Evolutionary conservation across 805 yeast species (phyloP).

Genomic region (Wickerhamiella brachini): DNA sequence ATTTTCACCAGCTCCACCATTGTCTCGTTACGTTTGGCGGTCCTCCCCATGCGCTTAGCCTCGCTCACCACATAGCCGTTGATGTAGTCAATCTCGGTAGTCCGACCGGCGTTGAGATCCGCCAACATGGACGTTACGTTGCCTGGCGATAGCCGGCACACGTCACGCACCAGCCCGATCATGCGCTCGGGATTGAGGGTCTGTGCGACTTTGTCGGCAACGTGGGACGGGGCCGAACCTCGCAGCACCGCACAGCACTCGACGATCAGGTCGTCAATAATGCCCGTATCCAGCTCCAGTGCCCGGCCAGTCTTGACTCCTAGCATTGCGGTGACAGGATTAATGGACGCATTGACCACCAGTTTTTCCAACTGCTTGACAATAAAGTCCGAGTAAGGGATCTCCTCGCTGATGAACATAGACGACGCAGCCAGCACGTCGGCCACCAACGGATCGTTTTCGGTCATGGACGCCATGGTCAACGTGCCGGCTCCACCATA

Average conservation of each 20-base stretch:
- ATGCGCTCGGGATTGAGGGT: conserved; percentile 22
- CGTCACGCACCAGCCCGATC: conserved; percentile 26
- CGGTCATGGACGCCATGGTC: conserved; percentile 10
- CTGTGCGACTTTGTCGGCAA: conserved; percentile 2
- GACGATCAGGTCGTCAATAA: conserved; percentile 29
- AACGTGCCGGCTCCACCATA: conserved; percentile 68
- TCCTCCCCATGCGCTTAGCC: conserved; percentile 34
- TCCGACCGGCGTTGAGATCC: conserved; percentile 41
- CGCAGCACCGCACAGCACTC: conserved; percentile 35
- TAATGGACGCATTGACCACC: conserved; percentile 68
- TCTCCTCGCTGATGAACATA: conserved; percentile 6
- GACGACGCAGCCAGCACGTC: not conserved
- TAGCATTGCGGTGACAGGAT: conserved; percentile 65
- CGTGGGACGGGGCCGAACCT: conserved; percentile 14
- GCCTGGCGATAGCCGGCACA: conserved; percentile 34
- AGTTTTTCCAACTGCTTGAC: conserved; percentile 62
- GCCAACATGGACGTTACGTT: conserved; percentile 63
- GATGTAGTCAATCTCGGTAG: conserved; percentile 68
- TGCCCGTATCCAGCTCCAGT: conserved; percentile 26
- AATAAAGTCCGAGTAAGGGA: conserved; percentile 33
- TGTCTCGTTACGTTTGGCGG: conserved; percentile 34
- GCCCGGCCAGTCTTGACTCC: conserved; percentile 72
- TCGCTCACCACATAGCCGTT: conserved; percentile 62
- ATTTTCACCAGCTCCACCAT: conserved; percentile 33
- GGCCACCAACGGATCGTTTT: not conserved